Evolutionary conservation across 2,329 filamentous ascomycete species (phyloP), one percentile per base, ranked within the genome.

Genomic region (Setomelanomma holmii): DNA sequence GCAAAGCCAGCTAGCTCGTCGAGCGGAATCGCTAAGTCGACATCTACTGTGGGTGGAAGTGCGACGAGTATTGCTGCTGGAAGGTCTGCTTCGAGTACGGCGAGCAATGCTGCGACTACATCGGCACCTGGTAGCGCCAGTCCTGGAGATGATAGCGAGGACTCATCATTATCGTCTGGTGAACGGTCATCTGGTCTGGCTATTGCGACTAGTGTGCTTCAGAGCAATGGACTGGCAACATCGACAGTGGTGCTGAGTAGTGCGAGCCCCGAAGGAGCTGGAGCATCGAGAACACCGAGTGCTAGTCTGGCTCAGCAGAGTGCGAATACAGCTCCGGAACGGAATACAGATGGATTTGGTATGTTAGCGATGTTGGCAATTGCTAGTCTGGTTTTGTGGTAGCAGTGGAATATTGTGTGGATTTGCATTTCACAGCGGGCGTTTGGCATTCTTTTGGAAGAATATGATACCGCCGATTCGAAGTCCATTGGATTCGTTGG

Each of bases 231-330:
- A 3, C 14, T 46, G 6, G 36, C 52, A 20, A 43, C 45, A 7
- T 45, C 54, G 20, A 54, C 45, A 11, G 45, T 52, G 10, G 19
- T 47, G 14, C 41, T 56, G 6, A 45, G 47, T 0, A 57, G 38
- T 19, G 34, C 21, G 2, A 45, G 24, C 16, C 51, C 51, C 16
- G 35, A 40, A 44, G 41, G 22, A 24, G 40, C 48, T 11, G 45
- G 33, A 20, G 40, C 27, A 4, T 45, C 50, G 8, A 23, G 43
- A 4, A 49, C 42, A 22, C 40, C 40, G 12, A 59, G 49, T 36
- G 35, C 53, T 22, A 41, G 39, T 10, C 46, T 21, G 1, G 36
- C 43, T 4, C 42, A 61, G 49, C 57, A 63, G 44, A 63, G 54
- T 14, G 23, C 42, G 6, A 66, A 61, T 51, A 53, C 50, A 40